These are phyloP conservation scores for Eucalyptus victrix DNA, from an alignment of 345 rosid species.

Conservation along the genomic window DNA sequence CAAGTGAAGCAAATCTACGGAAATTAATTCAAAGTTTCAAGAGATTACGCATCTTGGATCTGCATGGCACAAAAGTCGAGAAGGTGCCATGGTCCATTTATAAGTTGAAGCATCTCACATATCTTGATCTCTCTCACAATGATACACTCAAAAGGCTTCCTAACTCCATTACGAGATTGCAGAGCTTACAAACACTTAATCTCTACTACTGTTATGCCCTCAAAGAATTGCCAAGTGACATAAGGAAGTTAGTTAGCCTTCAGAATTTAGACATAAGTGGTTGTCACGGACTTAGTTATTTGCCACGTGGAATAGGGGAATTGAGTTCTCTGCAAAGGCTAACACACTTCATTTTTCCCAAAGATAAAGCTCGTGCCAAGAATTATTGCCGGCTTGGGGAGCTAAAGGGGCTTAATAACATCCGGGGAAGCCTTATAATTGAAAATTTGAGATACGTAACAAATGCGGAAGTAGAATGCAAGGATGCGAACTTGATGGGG, in stretches of 20 bases:
- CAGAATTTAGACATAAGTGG: accelerated
- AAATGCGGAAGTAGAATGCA: too few relatives aligned
- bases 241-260: not conserved
- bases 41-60: not conserved
- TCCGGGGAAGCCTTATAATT: too few relatives aligned
- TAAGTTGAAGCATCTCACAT: not conserved
- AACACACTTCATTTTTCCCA: accelerated
- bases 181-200: not conserved
- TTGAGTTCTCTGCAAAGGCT: accelerated
- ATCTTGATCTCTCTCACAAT: not conserved
- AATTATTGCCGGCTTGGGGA: too few relatives aligned
- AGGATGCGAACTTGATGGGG: too few relatives aligned
- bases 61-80: accelerated
- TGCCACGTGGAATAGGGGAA: not conserved
- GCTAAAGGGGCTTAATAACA: too few relatives aligned
- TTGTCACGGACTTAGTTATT: not conserved
- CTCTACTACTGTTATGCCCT: accelerated
- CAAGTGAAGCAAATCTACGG: accelerated
- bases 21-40: too few relatives aligned
- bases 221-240: not conserved
- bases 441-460: too few relatives aligned
- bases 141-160: accelerated
- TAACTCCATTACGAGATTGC: not conserved
- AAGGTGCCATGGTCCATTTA: not conserved
- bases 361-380: too few relatives aligned